phyloP scores from a whole-genome alignment of 106 monocot species.

The Phalaenopsis aphrodite region DNA sequence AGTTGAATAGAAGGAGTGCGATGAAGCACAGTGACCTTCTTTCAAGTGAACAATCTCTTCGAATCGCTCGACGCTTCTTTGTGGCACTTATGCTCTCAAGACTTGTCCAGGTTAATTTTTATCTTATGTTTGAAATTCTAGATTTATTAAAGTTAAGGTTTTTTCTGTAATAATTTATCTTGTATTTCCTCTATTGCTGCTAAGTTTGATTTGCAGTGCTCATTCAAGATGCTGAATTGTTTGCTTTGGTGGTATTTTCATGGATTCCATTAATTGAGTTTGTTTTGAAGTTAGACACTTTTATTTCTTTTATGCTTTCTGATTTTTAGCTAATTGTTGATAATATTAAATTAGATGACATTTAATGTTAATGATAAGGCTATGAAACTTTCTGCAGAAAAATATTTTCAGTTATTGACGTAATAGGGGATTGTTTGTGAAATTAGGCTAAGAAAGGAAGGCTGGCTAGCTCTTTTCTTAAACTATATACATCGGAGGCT shows the following conservation, averaged over 20 bases:
- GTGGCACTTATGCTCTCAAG: constrained; percentile 92
- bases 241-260: not conserved
- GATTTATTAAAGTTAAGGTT: not conserved
- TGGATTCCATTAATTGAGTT: not conserved
- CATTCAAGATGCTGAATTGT: not conserved
- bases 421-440: not conserved
- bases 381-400: not conserved
- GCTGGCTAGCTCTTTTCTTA: not conserved
- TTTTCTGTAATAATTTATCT: constrained; percentile 1
- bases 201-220: not conserved
- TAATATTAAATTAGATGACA: not conserved
- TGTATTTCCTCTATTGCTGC: not conserved
- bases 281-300: not conserved
- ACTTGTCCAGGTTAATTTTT: constrained; percentile 74
- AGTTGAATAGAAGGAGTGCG: constrained; percentile 11
- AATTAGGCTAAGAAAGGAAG: not conserved
- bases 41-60: constrained; percentile 49
- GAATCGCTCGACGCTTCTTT: constrained; percentile 86
- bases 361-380: not conserved
- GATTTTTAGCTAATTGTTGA: not conserved
- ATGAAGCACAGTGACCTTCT: constrained; percentile 12
- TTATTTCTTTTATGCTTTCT: not conserved
- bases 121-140: not conserved
- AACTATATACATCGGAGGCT: not conserved
- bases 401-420: not conserved